These are phyloP conservation scores for Fusarium domesticum DNA, from an alignment of 2,329 filamentous ascomycete species.

Conservation along the genomic window DNA sequence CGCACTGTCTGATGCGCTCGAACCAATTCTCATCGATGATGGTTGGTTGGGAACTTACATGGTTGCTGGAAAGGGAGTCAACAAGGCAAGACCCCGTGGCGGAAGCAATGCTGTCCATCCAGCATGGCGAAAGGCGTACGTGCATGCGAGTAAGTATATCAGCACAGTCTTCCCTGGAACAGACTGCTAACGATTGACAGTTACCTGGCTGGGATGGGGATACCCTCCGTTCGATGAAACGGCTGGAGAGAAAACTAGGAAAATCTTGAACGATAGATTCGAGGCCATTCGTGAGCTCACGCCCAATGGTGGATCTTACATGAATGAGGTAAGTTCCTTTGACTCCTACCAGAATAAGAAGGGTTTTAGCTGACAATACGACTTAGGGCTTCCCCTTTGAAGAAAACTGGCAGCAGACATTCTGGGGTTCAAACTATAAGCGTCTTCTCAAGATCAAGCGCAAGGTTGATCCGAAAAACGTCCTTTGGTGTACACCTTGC, in stretches of 20 bases:
- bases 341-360: not conserved
- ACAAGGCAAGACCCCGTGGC: slow-evolving; percentile 41
- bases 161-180: not conserved
- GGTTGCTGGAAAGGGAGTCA: slow-evolving; percentile 43
- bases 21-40: slow-evolving; percentile 30
- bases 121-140: slow-evolving; percentile 46
- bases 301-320: not conserved
- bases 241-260: not conserved
- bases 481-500: slow-evolving; percentile 43
- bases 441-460: slow-evolving; percentile 40
- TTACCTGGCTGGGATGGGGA: slow-evolving; percentile 5
- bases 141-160: slow-evolving; percentile 37
- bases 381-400: slow-evolving; percentile 4
- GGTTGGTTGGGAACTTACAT: slow-evolving; percentile 36
- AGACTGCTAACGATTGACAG: not conserved
- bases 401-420: slow-evolving; percentile 29
- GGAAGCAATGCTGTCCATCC: slow-evolving; percentile 47
- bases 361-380: not conserved
- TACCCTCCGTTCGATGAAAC: slow-evolving; percentile 5
- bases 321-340: slow-evolving; percentile 1
- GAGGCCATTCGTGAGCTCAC: slow-evolving; percentile 1
- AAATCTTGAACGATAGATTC: slow-evolving; percentile 1
- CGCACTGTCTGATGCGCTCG: slow-evolving; percentile 37
- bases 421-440: slow-evolving; percentile 40
- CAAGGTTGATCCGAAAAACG: slow-evolving; percentile 38